These are phyloP conservation scores for Xylaria sp. DNA, from an alignment of 2,329 filamentous ascomycete species.

Conservation along the genomic window DNA sequence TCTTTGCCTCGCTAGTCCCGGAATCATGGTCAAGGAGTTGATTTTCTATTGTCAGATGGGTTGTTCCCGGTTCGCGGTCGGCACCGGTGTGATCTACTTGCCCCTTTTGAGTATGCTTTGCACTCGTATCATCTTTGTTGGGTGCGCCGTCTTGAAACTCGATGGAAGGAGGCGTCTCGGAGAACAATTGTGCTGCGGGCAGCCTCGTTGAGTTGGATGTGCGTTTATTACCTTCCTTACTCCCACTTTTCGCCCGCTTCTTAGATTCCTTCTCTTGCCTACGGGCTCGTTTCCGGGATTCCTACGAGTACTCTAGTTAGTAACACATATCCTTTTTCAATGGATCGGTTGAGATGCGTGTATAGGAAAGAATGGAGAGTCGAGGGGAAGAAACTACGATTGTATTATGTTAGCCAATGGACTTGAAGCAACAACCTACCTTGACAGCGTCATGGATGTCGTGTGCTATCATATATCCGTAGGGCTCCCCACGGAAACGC, in stretches of 20 bases:
- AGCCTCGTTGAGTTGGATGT: not conserved
- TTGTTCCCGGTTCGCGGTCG: not conserved
- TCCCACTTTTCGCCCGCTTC: not conserved
- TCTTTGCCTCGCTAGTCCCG: not conserved
- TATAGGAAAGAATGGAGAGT: not conserved
- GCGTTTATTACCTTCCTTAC: not conserved
- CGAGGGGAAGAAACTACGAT: not conserved
- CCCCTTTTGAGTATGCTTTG: not conserved
- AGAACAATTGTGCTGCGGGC: not conserved
- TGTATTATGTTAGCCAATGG: not conserved
- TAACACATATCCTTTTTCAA: not conserved
- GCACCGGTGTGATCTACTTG: not conserved
- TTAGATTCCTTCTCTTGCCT: not conserved
- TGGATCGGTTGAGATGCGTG: not conserved
- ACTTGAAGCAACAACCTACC: constrained; percentile 15
- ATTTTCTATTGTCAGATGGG: not conserved
- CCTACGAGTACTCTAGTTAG: constrained; percentile 3
- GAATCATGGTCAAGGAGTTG: not conserved
- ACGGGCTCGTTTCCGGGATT: constrained; percentile 15
- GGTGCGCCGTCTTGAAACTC: not conserved
- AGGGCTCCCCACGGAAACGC: constrained; percentile 32
- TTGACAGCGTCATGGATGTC: constrained; percentile 35
- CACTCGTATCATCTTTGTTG: not conserved
- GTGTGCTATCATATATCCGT: constrained; percentile 32
- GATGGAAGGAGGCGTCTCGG: not conserved